phyloP scores from a whole-genome alignment of 2,329 filamentous ascomycete genomes.

The Fusarium anguioides region DNA sequence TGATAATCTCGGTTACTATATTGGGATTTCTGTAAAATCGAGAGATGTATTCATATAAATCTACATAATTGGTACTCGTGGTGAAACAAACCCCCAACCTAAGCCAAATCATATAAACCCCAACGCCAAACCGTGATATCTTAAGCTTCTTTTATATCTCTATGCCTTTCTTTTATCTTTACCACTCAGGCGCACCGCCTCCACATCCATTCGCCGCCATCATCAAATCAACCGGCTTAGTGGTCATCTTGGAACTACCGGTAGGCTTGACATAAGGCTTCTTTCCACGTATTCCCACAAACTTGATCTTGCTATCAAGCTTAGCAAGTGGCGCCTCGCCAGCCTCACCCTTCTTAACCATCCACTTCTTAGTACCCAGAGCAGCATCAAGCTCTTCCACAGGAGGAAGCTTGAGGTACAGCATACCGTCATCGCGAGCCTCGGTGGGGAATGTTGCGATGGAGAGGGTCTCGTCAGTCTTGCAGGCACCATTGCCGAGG shows the following conservation, averaged over 20 bases:
- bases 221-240: constrained; percentile 54
- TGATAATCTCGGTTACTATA: no score
- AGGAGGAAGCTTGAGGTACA: constrained; percentile 84
- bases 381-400: constrained; percentile 83
- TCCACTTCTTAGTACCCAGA: constrained; percentile 82
- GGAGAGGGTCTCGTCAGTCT: constrained; percentile 77
- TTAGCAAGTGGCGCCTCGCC: constrained; percentile 54
- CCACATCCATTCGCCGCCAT: constrained; percentile 55
- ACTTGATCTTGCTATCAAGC: constrained; percentile 60
- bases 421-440: constrained; percentile 76
- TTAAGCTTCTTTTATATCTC: not conserved
- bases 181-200: constrained; percentile 60
- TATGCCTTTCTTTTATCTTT: constrained; percentile 9
- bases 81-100: not conserved
- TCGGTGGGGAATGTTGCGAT: constrained; percentile 87
- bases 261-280: constrained; percentile 54
- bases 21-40: not conserved
- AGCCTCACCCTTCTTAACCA: constrained; percentile 77
- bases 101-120: not conserved
- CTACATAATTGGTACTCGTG: constrained; percentile 9
- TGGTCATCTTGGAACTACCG: constrained; percentile 47
- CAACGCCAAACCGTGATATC: constrained; percentile 19
- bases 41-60: constrained; percentile 24
- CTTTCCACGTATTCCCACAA: constrained; percentile 58
- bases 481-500: constrained; percentile 77